Evolutionary conservation across 2,329 filamentous ascomycete genomes (phyloP).

Genomic region (Dichotomopilus funicola): DNA sequence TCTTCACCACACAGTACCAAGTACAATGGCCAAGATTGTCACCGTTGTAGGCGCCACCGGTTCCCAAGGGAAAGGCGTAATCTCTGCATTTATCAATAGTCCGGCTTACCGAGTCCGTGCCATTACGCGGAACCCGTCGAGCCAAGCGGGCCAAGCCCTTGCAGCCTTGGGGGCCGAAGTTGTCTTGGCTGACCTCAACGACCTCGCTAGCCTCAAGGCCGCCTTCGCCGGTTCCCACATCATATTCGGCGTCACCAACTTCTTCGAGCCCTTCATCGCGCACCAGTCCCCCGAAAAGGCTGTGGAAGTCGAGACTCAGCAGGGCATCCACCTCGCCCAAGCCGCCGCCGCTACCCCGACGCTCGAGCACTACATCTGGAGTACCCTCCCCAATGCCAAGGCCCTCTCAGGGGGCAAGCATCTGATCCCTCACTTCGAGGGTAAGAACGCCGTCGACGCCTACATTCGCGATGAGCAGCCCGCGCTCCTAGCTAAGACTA

Average conservation of each 20-base stretch:
- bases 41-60: constrained; percentile 37
- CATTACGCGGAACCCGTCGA: constrained; percentile 40
- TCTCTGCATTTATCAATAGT: constrained; percentile 40
- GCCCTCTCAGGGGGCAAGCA: constrained; percentile 14
- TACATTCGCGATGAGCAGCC: constrained; percentile 16
- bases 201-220: constrained; percentile 28
- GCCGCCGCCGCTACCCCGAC: constrained; percentile 14
- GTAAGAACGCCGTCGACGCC: constrained; percentile 18
- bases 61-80: constrained; percentile 43
- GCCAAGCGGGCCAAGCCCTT: constrained; percentile 35
- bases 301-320: constrained; percentile 17
- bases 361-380: constrained; percentile 23
- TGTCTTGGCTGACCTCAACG: constrained; percentile 37
- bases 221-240: constrained; percentile 39
- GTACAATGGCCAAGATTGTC: constrained; percentile 16
- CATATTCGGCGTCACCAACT: constrained; percentile 33
- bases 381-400: constrained; percentile 19
- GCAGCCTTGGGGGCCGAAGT: constrained; percentile 38
- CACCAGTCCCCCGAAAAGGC: constrained; percentile 11
- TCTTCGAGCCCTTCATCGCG: constrained; percentile 17
- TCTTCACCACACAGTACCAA: neutral
- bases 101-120: constrained; percentile 37
- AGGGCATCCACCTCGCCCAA: constrained; percentile 21
- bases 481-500: constrained; percentile 18
- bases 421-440: constrained; percentile 22